These are phyloP conservation scores for Pilasporangium apinafurcum DNA, from an alignment of 352 stramenopile genomes.

Conservation along the genomic window DNA sequence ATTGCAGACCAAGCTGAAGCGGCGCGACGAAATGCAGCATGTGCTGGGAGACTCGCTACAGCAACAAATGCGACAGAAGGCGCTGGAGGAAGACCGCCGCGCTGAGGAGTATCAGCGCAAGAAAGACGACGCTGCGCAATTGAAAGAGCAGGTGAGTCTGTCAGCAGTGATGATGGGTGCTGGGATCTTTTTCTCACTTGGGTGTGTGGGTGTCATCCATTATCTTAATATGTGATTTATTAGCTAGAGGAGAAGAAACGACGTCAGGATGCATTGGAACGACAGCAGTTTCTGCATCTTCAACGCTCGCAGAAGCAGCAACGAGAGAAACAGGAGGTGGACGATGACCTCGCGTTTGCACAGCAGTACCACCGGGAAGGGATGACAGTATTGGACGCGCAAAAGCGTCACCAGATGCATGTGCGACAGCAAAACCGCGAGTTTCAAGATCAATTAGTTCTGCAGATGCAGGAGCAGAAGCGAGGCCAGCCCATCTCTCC, in stretches of 20 bases:
- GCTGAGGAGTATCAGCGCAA: conserved; percentile 60
- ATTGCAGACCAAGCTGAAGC: conserved; percentile 36
- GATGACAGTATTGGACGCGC: conserved; percentile 29
- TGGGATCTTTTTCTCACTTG: not conserved
- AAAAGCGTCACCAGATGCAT: conserved; percentile 24
- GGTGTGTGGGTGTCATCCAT: not conserved
- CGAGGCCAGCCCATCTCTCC: conserved; percentile 35
- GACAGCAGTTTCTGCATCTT: conserved; percentile 42
- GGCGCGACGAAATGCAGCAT: conserved; percentile 30
- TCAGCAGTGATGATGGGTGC: not conserved
- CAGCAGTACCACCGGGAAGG: conserved; percentile 39
- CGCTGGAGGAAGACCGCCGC: conserved; percentile 42
- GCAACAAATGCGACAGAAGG: conserved; percentile 39
- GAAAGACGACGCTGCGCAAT: conserved; percentile 26
- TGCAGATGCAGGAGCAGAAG: conserved; percentile 61
- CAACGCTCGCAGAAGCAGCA: conserved; percentile 46
- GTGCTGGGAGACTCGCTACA: conserved; percentile 35
- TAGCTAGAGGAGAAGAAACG: conserved; percentile 16
- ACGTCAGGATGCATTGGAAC: conserved; percentile 38
- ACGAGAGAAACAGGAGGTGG: conserved; percentile 45
- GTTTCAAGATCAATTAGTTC: conserved; percentile 51
- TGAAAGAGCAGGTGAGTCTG: conserved; percentile 20
- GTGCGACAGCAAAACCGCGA: conserved; percentile 44
- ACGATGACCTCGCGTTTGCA: conserved; percentile 57
- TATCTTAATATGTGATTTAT: not conserved